Evolutionary conservation across 108 stramenopile species (phyloP).

Genomic region (Skeletonema grethae): DNA sequence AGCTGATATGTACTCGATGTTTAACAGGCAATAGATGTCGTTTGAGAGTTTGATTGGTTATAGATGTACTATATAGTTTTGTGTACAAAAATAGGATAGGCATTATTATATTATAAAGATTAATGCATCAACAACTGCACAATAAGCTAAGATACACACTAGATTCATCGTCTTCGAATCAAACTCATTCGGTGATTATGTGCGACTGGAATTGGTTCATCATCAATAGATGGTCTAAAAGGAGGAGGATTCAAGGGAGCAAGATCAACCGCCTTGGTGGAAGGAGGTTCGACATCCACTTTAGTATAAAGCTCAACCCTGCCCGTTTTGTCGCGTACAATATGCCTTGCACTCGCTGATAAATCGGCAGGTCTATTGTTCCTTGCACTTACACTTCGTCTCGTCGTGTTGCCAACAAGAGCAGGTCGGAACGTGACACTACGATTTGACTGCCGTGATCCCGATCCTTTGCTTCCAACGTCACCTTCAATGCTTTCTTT

Average conservation of each 20-base stretch:
- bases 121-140: not conserved
- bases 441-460: not conserved
- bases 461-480: not conserved
- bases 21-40: not conserved
- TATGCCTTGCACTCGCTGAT: constrained; percentile 23
- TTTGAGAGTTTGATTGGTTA: not conserved
- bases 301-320: constrained; percentile 18
- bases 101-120: not conserved
- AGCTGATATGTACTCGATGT: constrained; percentile 8
- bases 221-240: not conserved
- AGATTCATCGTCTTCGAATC: not conserved
- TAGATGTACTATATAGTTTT: not conserved
- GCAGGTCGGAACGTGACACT: not conserved
- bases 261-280: constrained; percentile 39
- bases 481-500: constrained; percentile 11
- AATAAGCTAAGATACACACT: not conserved
- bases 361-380: not conserved
- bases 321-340: constrained; percentile 16
- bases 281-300: constrained; percentile 14
- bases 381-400: not conserved
- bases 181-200: constrained; percentile 2
- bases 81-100: not conserved
- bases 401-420: not conserved
- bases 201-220: not conserved
- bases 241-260: constrained; percentile 22